These are phyloP conservation scores for Metroxylon sagu DNA, from an alignment of 176 grass and related monocot species.

Conservation along the genomic window DNA sequence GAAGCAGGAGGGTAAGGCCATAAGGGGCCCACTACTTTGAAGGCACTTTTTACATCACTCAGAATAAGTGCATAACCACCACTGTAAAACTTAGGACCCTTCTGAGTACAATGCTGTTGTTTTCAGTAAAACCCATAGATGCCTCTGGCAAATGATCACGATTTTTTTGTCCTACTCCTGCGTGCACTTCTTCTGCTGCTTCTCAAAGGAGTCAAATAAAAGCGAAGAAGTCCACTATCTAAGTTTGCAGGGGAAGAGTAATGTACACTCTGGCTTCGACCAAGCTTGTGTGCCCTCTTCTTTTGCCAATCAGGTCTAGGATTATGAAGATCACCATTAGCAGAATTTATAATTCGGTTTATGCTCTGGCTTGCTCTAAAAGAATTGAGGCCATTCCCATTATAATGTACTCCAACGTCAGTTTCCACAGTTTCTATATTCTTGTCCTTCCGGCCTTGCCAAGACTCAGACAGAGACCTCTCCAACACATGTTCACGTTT, in stretches of 20 bases:
- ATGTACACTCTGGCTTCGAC: conserved; percentile 86
- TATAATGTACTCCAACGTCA: conserved; percentile 14
- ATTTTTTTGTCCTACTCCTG: conserved; percentile 60
- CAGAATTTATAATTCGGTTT: conserved; percentile 21
- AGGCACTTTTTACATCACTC: no score
- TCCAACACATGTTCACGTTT: conserved; percentile 59
- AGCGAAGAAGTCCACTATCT: conserved; percentile 70
- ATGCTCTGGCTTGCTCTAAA: conserved; percentile 25
- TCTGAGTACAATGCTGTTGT: no score
- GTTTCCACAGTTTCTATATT: conserved; percentile 34
- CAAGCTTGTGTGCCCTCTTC: conserved; percentile 57
- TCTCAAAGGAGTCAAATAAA: conserved; percentile 95
- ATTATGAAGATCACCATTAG: conserved; percentile 25
- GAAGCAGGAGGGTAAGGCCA: no score
- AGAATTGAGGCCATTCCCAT: conserved; percentile 9
- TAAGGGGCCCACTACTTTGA: no score
- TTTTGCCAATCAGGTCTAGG: conserved; percentile 35
- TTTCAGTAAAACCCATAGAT: conserved; percentile 69
- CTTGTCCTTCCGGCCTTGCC: conserved; percentile 41
- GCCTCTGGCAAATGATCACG: conserved; percentile 46
- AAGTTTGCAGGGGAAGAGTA: conserved; percentile 79
- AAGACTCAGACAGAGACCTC: conserved; percentile 60
- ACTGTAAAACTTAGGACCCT: no score
- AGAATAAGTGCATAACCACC: no score
- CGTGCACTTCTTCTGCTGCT: conserved; percentile 33